phyloP scores from a whole-genome alignment of 225 moss, liverwort and hornwort species.

The Pseudisothecium myosuroides region DNA sequence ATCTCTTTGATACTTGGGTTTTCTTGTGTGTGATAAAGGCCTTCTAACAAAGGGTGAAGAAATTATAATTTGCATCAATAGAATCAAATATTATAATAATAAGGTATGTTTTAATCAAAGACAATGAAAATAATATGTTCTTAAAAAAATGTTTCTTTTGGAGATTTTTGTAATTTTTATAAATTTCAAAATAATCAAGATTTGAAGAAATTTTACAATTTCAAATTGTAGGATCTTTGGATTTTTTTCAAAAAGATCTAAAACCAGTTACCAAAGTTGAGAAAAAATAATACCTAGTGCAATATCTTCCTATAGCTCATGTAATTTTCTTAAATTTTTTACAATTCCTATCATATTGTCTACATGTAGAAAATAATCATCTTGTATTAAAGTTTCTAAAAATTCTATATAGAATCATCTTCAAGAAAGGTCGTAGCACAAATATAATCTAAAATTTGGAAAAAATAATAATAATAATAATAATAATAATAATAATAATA shows the following conservation, averaged over 20 bases:
- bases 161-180: neutral
- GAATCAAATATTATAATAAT: neutral
- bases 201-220: neutral
- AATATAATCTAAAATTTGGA: neutral
- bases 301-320: neutral
- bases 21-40: rapidly evolving
- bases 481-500: too few species aligned
- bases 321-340: neutral
- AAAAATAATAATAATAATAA: too few species aligned
- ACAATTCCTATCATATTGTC: neutral
- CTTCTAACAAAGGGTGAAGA: rapidly evolving
- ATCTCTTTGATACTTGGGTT: neutral
- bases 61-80: neutral
- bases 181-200: rapidly evolving
- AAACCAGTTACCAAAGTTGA: neutral
- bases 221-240: neutral
- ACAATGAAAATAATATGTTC: neutral
- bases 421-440: too few species aligned
- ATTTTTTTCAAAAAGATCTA: neutral
- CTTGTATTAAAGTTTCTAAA: neutral
- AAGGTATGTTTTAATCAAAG: neutral
- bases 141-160: neutral
- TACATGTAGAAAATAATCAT: neutral
- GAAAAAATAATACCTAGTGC: neutral
- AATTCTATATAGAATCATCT: neutral